Percentiles rank a stretch among this genome's conserved stretches.
These are phyloP conservation scores for Barnettozyma salicaria DNA, from an alignment of 805 yeast genomes.

Conservation along the genomic window DNA sequence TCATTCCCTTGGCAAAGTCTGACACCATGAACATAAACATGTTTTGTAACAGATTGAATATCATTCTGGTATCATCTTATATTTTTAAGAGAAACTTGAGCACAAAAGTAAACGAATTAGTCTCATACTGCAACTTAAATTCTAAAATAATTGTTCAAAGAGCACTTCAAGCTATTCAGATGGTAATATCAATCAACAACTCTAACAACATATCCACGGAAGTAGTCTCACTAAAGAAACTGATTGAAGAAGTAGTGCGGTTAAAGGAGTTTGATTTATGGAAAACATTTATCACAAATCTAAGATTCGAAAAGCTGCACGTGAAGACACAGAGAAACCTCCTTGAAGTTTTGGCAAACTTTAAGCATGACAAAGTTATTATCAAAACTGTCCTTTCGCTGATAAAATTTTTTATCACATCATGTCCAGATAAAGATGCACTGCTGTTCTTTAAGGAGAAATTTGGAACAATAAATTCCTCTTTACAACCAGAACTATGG, in stretches of 20 bases:
- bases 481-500: constrained; percentile 21
- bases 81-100: constrained; percentile 18
- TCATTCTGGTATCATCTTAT: constrained; percentile 13
- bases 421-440: background rate
- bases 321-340: constrained; percentile 12
- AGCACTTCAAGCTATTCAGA: constrained; percentile 9
- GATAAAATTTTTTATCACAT: constrained; percentile 5
- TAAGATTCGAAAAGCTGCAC: constrained; percentile 2
- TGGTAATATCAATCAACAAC: constrained; percentile 11
- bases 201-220: constrained; percentile 3
- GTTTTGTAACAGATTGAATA: constrained; percentile 22
- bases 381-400: constrained; percentile 8
- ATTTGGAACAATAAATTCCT: constrained; percentile 17
- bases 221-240: background rate
- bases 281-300: constrained; percentile 5
- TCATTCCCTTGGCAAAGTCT: constrained; percentile 19
- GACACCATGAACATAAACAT: constrained; percentile 10
- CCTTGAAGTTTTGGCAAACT: constrained; percentile 9
- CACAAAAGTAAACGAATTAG: constrained; percentile 11
- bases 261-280: constrained; percentile 7
- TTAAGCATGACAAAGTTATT: constrained; percentile 7
- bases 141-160: constrained; percentile 6
- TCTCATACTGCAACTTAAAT: constrained; percentile 9
- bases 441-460: constrained; percentile 11
- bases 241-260: constrained; percentile 5